phyloP scores from a whole-genome alignment of 306 rosid genomes.

The Prunus fruticosa region DNA sequence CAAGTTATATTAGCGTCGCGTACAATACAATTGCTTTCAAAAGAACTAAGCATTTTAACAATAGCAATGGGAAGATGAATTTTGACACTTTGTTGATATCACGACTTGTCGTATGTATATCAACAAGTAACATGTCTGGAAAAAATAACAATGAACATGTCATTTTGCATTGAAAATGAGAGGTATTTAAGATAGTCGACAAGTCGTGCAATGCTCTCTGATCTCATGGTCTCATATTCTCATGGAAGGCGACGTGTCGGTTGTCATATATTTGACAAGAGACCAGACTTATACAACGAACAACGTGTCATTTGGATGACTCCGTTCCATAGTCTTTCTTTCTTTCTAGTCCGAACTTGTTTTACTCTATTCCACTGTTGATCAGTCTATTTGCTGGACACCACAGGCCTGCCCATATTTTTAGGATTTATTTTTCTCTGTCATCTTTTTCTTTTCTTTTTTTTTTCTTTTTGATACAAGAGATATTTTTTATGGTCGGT shows the following conservation, averaged over 20 bases:
- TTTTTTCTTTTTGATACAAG: no score
- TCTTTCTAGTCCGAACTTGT: neutral
- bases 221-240: neutral
- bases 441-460: no score
- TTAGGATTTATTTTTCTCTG: no score
- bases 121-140: neutral
- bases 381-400: neutral
- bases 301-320: neutral
- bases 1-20: no score
- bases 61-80: neutral
- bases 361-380: neutral
- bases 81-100: neutral
- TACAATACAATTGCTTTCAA: neutral
- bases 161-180: neutral
- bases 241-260: neutral
- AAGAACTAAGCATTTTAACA: neutral
- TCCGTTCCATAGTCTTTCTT: neutral
- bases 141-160: neutral
- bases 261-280: neutral
- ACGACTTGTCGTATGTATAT: neutral
- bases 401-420: neutral
- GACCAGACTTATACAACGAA: neutral
- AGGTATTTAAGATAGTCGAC: neutral
- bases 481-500: no score
- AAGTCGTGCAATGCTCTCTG: neutral